Evolutionary conservation across 208 protist species (phyloP).

Genomic region (Leishmania amazonensis): DNA sequence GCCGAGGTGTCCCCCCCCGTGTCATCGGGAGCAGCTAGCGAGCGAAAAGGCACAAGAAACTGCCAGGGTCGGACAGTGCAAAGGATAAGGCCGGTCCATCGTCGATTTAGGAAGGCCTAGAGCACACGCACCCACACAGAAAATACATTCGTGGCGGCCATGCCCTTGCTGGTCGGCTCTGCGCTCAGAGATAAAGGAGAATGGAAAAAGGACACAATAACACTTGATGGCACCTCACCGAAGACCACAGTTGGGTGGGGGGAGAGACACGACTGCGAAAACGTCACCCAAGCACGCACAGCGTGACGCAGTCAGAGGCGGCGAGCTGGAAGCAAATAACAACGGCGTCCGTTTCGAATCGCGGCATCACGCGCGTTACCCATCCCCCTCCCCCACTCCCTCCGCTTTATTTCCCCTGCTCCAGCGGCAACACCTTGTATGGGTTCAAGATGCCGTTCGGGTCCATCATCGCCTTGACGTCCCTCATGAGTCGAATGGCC

Average conservation of each 20-base stretch:
- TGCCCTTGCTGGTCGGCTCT: no score
- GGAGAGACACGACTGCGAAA: background rate
- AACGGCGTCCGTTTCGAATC: no score
- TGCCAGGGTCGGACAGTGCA: background rate
- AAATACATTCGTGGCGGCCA: no score
- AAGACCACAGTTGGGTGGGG: background rate
- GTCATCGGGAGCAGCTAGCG: no score
- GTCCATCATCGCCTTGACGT: conserved; percentile 92
- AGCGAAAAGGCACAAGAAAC: background rate
- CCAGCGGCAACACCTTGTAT: conserved; percentile 89
- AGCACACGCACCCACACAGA: no score
- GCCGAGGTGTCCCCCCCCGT: no score
- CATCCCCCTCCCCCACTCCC: background rate
- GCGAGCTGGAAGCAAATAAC: background rate
- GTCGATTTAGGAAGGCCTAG: no score
- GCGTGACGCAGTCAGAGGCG: background rate
- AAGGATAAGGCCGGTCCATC: no score
- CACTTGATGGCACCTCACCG: background rate
- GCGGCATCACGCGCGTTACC: background rate
- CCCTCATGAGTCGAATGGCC: conserved; percentile 90
- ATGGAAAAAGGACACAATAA: background rate
- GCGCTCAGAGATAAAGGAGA: background rate
- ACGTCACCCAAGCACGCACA: background rate
- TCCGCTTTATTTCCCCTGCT: background rate
- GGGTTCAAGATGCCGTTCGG: conserved; percentile 97